Conservation (phyloP, 2,329 filamentous ascomycete species). For the Colletotrichum tamarilloi region DNA sequence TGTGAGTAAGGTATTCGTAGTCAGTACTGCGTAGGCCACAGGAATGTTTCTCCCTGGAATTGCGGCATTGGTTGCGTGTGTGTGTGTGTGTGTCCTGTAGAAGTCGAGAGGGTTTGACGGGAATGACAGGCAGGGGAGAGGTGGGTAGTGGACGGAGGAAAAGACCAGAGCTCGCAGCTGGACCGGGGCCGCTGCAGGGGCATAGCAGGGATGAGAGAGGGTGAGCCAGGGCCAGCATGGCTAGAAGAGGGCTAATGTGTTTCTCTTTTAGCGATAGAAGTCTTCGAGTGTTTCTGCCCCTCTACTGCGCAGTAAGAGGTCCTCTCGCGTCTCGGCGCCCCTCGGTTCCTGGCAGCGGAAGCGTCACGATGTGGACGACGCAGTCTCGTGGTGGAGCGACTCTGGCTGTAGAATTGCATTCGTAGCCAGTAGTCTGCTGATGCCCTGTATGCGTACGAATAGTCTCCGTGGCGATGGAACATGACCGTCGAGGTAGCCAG, state of each 20-base stretch:
- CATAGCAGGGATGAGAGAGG: constrained; percentile 1
- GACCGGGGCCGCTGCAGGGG: constrained; percentile 10
- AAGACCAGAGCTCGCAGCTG: background rate
- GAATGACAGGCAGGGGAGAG: background rate
- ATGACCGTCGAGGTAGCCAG: background rate
- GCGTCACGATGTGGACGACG: background rate
- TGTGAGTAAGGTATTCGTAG: too few species aligned
- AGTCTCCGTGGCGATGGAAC: background rate
- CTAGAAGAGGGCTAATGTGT: constrained; percentile 17
- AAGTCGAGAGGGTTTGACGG: background rate
- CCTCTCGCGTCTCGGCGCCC: constrained; percentile 13
- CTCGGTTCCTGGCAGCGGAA: background rate
- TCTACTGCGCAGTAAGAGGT: constrained; percentile 3
- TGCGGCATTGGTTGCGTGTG: background rate
- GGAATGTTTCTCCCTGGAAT: background rate
- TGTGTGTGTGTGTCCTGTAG: background rate
- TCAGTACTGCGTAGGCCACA: background rate
- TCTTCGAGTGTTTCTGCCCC: constrained; percentile 33
- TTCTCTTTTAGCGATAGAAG: constrained; percentile 36
- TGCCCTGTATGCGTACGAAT: background rate
- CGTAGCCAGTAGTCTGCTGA: background rate
- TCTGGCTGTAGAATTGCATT: background rate
- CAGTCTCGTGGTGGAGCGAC: background rate
- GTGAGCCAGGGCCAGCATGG: constrained; percentile 14
- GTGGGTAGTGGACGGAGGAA: background rate